Base-by-base conservation (phyloP, 2,329 filamentous ascomycete species). In the Colletotrichum navitas region DNA sequence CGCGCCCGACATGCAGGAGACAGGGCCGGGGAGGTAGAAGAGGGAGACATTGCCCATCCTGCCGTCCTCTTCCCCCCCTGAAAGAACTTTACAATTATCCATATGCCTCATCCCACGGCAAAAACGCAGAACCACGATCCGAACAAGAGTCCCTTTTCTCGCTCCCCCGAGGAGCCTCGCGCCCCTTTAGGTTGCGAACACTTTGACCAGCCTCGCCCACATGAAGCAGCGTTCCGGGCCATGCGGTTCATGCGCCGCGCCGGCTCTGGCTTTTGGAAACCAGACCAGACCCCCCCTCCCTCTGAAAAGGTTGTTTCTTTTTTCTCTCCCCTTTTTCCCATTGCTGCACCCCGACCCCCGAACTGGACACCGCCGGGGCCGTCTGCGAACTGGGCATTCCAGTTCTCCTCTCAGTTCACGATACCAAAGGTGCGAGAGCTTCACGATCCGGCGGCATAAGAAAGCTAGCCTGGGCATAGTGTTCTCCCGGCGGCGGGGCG, bases 1-100 rank as follows among this genome's bases (percentile, higher is more conserved):
- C 67, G 63, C 26, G 29, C 21, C 45, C 49, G 55, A 36, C 29
- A 41, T 43, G 67, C 63, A 66, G 39, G 18, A 43, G 34, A 39
- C 36, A 47, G 41, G 39, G 52, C 36, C 36, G 29, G 26, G 32
- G 26, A n/a, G 45, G 8, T 24, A 47, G 4, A 21, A 47, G 45
- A 11, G n/a, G 4, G n/a, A 3, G 14, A 47, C 45, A 12, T 24
- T 24, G n/a, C 21, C n/a, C 7, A 24, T 47, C 45, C 11, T 47
- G 45, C 45, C 11, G 45, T 24, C 45, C 45, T 5, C 21, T 21
- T 32, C 8, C 26, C 29, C 8, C 26, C 29, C 51, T 18, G 26
- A n/a, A 18, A 29, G 29, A n/a, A 34, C 51, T 7, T 32, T 8
- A 54, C 52, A 36, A 4, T 18, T 6, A 7, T 8, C 21, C 21